Evolutionary conservation across 2,329 filamentous ascomycete species (phyloP).

Genomic region (Fusarium sp.): DNA sequence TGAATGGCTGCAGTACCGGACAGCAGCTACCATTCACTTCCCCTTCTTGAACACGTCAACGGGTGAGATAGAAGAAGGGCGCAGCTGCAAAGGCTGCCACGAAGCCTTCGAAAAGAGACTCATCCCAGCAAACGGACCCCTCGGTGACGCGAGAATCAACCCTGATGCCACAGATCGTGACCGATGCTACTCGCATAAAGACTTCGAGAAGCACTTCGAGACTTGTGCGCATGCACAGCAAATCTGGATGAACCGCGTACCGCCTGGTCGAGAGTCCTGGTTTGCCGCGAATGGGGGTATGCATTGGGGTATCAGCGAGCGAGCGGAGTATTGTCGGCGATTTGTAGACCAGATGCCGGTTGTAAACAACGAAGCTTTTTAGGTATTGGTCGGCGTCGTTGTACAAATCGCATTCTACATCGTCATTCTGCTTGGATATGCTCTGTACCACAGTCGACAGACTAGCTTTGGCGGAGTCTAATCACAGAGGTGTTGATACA

Average conservation of each 20-base stretch:
- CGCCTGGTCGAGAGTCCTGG: background rate
- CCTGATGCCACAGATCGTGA: fast-evolving
- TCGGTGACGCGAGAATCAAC: too few relatives aligned
- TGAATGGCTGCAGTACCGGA: fast-evolving
- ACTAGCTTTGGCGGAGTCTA: background rate
- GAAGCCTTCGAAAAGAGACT: fast-evolving
- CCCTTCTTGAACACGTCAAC: background rate
- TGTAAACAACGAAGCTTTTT: background rate
- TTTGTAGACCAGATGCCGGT: fast-evolving
- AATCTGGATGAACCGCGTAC: background rate
- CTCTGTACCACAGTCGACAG: fast-evolving
- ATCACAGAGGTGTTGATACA: too few relatives aligned
- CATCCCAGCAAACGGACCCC: background rate
- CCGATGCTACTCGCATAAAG: background rate
- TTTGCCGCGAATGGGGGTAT: background rate
- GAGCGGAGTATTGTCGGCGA: fast-evolving
- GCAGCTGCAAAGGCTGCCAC: fast-evolving
- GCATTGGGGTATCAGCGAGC: fast-evolving
- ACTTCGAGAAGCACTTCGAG: background rate
- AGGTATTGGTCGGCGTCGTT: background rate
- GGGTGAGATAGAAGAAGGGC: fast-evolving
- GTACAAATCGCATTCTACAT: fast-evolving
- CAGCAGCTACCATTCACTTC: background rate
- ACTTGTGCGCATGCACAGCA: background rate
- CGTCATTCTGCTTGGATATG: fast-evolving